A percentile compares a stretch with the other conserved stretches of the same genome.
Conservation (phyloP, 345 rosid genomes). For the Populus nigra region DNA sequence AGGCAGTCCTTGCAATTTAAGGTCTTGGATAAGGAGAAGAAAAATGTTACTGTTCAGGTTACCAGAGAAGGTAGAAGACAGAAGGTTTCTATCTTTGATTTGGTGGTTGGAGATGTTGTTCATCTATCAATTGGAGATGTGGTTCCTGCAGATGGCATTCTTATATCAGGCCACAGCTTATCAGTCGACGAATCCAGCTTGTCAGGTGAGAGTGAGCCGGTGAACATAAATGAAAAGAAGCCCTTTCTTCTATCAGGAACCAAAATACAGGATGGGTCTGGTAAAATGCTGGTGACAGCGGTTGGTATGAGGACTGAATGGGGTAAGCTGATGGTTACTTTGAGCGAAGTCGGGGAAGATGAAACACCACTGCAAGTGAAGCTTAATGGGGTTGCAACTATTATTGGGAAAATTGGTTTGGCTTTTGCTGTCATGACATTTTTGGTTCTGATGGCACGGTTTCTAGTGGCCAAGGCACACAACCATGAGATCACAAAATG, state of each 20-base stretch:
- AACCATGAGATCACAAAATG: slow-evolving; percentile 49
- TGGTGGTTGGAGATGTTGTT: slow-evolving; percentile 88
- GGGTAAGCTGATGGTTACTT: slow-evolving; percentile 92
- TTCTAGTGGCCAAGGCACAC: slow-evolving; percentile 52
- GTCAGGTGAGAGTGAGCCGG: slow-evolving; percentile 89
- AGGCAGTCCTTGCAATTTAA: slow-evolving; percentile 86
- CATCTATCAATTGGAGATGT: slow-evolving; percentile 72
- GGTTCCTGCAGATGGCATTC: slow-evolving; percentile 83
- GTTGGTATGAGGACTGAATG: slow-evolving; percentile 98
- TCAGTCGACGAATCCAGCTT: slow-evolving; percentile 78
- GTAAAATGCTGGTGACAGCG: slow-evolving; percentile 65
- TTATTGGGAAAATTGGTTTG: slow-evolving; percentile 91
- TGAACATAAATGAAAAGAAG: slow-evolving; percentile 38
- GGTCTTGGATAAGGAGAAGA: slow-evolving; percentile 89
- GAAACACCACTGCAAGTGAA: slow-evolving; percentile 80
- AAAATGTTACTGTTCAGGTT: slow-evolving; percentile 67
- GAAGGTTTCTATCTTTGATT: slow-evolving; percentile 66
- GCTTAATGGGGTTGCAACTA: slow-evolving; percentile 91
- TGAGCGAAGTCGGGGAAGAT: slow-evolving; percentile 45
- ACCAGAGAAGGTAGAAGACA: slow-evolving; percentile 74
- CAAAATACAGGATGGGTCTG: slow-evolving; percentile 58
- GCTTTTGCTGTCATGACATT: slow-evolving; percentile 71
- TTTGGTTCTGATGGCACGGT: slow-evolving; percentile 58
- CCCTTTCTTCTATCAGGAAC: slow-evolving; percentile 89
- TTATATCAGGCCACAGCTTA: slow-evolving; percentile 67